Base-by-base conservation (phyloP, 2,329 filamentous ascomycete genomes). In the Fusarium oligoseptatum region DNA sequence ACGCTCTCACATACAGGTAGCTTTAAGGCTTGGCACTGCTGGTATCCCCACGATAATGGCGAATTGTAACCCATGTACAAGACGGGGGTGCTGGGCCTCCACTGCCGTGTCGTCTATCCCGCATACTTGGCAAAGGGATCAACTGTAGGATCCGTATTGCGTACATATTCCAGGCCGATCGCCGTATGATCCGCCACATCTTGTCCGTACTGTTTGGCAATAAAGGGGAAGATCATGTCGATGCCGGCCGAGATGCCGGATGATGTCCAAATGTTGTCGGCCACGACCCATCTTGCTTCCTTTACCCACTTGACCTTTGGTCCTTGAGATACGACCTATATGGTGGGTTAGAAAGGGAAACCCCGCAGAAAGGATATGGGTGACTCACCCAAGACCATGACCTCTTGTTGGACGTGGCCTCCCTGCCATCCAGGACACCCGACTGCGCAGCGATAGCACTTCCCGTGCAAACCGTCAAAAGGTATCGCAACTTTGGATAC, bases 401-500 rank as follows among this genome's bases (percentile, higher is more conserved):
- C 4, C 77, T 73, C 79, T 92, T 93, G 77, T 92, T 93, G 0
- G 88, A 89, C 1, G 91, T 93, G 1, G 90, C 92, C 17, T 82
- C 82, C 45, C 82, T 85, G 0, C 88, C 88, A 66, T 92, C 85
- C 15, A 93, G 79, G 0, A 92, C 77, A 0, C 90, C 91, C 0
- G 90, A 83, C 24, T 84, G 81, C 0, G 91, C 90, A 0, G 88
- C 83, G 7, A 91, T 78, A 2, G 85, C 85, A 3, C 87, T 83
- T 0, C 91, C 91, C 0, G 90, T 93, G 77, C 92, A 93, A 0
- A 93, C 86, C 0, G 89, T 91, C n/a, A 93, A 81, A 7, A 91
- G 75, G 68, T 88, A 89, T 57, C 83, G 79, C 8, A 91, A 73
- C 9, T 81, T 81, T 0, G 86, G 83, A 70, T 85, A 88, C 4